Evolutionary conservation across 352 stramenopile species (phyloP).

Genomic region (Phytophthora brassicae): DNA sequence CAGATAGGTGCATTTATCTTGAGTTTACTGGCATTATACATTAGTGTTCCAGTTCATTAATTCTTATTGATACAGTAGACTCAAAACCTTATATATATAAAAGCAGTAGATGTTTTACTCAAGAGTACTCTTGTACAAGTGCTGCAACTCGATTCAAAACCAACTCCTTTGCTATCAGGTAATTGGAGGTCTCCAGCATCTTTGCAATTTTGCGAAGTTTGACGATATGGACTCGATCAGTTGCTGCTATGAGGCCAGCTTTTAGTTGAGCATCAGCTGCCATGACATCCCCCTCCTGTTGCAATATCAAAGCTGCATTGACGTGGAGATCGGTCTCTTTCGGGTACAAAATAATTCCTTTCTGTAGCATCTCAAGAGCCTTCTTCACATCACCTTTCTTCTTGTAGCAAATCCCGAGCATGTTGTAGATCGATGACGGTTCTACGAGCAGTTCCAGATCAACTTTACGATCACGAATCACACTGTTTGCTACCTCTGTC

Average conservation of each 20-base stretch:
- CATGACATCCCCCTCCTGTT: slow-evolving; percentile 17
- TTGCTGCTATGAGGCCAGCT: slow-evolving; percentile 21
- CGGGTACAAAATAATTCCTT: slow-evolving; percentile 39
- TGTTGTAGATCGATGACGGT: slow-evolving; percentile 45
- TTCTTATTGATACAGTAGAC: too few species aligned
- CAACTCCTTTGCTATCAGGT: slow-evolving; percentile 16
- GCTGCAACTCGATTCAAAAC: slow-evolving; percentile 25
- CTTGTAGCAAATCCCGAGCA: slow-evolving; percentile 40
- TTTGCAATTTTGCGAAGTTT: slow-evolving; percentile 25
- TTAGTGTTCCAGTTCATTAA: too few species aligned
- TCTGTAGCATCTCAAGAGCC: slow-evolving; percentile 36
- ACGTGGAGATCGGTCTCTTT: slow-evolving; percentile 45
- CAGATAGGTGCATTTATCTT: too few species aligned
- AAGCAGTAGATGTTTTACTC: not conserved
- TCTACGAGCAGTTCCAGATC: slow-evolving; percentile 45
- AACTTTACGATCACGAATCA: slow-evolving; percentile 35
- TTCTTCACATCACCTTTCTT: slow-evolving; percentile 27
- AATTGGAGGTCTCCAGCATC: slow-evolving; percentile 8
- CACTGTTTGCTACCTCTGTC: slow-evolving; percentile 34
- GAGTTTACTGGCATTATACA: too few species aligned
- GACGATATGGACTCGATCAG: slow-evolving; percentile 6
- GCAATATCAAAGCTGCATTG: slow-evolving; percentile 47
- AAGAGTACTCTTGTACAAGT: slow-evolving; percentile 15
- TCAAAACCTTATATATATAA: not conserved
- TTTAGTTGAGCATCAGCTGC: slow-evolving; percentile 30